A percentile compares a stretch with the other conserved stretches of the same genome.
These are phyloP conservation scores for Prillingera fragicola DNA, from an alignment of 1,284 basidiomycete species.

Conservation along the genomic window DNA sequence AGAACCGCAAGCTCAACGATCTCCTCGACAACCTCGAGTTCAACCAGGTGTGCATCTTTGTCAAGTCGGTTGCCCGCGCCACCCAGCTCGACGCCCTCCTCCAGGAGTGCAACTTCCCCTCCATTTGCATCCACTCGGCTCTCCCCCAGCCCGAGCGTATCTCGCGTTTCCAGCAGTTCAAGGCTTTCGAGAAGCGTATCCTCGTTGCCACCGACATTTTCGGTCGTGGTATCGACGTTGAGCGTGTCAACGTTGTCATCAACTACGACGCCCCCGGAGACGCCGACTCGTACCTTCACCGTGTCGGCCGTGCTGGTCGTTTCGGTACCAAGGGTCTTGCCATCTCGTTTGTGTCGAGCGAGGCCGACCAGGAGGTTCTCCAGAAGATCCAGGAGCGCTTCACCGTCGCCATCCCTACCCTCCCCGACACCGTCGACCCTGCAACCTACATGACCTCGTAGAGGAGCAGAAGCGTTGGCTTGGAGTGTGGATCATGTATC, in stretches of 20 bases:
- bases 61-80: slow-evolving; percentile 94
- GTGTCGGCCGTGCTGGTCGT: slow-evolving; percentile 97
- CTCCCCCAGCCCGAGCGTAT: slow-evolving; percentile 94
- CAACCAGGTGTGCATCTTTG: slow-evolving; percentile 99
- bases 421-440: slow-evolving; percentile 45
- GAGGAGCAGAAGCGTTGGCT: not conserved
- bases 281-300: slow-evolving; percentile 96
- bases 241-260: slow-evolving; percentile 93
- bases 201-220: slow-evolving; percentile 97
- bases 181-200: slow-evolving; percentile 98
- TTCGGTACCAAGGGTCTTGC: slow-evolving; percentile 99
- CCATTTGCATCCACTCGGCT: slow-evolving; percentile 94
- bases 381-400: slow-evolving; percentile 50
- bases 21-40: slow-evolving; percentile 94
- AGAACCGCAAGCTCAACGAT: slow-evolving; percentile 98
- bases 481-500: no score
- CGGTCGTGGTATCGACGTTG: slow-evolving; percentile 94
- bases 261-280: slow-evolving; percentile 95
- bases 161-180: slow-evolving; percentile 96
- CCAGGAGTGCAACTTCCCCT: slow-evolving; percentile 97
- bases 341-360: slow-evolving; percentile 93
- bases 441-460: slow-evolving; percentile 46
- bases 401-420: slow-evolving; percentile 48
- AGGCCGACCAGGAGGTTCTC: slow-evolving; percentile 88
- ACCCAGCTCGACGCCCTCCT: slow-evolving; percentile 94